Evolutionary conservation across 164 flowering plant genomes (phyloP).

Genomic region (Stephania japonica): DNA sequence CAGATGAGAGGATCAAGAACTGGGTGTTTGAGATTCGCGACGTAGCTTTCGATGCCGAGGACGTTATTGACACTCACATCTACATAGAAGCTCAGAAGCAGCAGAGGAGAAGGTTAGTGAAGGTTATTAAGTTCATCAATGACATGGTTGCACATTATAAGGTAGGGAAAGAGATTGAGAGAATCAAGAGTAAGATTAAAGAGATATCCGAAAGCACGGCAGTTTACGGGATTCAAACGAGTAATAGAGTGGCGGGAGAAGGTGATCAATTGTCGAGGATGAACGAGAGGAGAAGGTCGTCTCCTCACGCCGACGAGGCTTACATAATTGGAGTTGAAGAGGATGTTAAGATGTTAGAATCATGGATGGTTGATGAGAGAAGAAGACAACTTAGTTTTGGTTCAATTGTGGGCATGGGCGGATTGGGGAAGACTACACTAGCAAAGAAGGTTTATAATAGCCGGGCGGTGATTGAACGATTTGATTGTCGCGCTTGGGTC

Average conservation of each 20-base stretch:
- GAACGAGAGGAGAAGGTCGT: neutral
- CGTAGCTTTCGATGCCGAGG: slow-evolving; percentile 9
- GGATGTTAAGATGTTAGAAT: neutral
- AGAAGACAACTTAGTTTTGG: neutral
- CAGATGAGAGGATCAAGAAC: neutral
- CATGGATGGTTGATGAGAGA: neutral
- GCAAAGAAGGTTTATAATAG: slow-evolving; percentile 2
- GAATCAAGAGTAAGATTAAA: neutral
- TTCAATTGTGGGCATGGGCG: slow-evolving; percentile 9
- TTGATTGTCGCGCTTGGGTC: slow-evolving; percentile 10
- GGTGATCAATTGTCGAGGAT: neutral
- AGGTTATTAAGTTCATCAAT: neutral
- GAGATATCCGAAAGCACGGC: neutral
- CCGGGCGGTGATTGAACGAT: neutral
- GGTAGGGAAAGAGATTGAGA: neutral
- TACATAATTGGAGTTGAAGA: neutral
- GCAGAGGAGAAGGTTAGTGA: neutral
- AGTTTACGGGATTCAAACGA: neutral
- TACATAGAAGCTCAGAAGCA: neutral
- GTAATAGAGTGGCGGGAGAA: neutral
- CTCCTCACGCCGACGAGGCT: neutral
- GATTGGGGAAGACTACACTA: slow-evolving; percentile 8
- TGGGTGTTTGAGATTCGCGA: slow-evolving; percentile 5
- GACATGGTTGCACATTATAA: neutral
- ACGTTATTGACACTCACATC: slow-evolving; percentile 1